Percentiles rank a stretch among this genome's conserved stretches.
Evolutionary conservation across 805 yeast genomes (phyloP).

Genomic region (Metschnikowia kunwiensis): DNA sequence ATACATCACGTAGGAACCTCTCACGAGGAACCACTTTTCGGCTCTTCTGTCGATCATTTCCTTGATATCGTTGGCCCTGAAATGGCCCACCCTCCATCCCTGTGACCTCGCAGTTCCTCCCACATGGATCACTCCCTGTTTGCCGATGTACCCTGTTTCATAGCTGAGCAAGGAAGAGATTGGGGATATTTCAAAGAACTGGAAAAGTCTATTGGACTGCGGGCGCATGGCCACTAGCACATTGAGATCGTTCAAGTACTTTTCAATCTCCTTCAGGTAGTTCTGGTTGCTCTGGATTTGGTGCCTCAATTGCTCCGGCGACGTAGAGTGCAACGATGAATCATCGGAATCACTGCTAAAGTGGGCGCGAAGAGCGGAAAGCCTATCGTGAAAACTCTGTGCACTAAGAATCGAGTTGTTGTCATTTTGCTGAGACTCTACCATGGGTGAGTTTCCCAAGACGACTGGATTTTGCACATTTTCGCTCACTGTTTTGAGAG

Average conservation of each 20-base stretch:
- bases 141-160: constrained; percentile 79
- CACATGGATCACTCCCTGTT: constrained; percentile 81
- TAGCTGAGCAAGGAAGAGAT: constrained; percentile 78
- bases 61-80: constrained; percentile 69
- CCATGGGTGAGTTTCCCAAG: constrained; percentile 1
- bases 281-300: constrained; percentile 33
- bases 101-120: constrained; percentile 82
- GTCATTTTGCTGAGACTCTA: constrained; percentile 16
- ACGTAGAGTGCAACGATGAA: constrained; percentile 19
- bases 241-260: constrained; percentile 63
- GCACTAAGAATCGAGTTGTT: constrained; percentile 20
- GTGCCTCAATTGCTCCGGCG: constrained; percentile 32
- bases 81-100: constrained; percentile 95
- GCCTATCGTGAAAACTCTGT: constrained; percentile 25
- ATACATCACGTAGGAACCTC: constrained; percentile 80
- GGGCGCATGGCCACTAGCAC: constrained; percentile 63
- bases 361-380: constrained; percentile 30
- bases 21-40: constrained; percentile 85
- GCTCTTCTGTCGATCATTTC: constrained; percentile 91
- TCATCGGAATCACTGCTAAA: constrained; percentile 27
- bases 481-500: not conserved
- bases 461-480: not conserved
- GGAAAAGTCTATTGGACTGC: constrained; percentile 78
- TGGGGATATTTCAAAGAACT: constrained; percentile 87
- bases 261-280: constrained; percentile 51